phyloP scores from a whole-genome alignment of 1,139 yeast species.

The Entelexis paramagnoliae region DNA sequence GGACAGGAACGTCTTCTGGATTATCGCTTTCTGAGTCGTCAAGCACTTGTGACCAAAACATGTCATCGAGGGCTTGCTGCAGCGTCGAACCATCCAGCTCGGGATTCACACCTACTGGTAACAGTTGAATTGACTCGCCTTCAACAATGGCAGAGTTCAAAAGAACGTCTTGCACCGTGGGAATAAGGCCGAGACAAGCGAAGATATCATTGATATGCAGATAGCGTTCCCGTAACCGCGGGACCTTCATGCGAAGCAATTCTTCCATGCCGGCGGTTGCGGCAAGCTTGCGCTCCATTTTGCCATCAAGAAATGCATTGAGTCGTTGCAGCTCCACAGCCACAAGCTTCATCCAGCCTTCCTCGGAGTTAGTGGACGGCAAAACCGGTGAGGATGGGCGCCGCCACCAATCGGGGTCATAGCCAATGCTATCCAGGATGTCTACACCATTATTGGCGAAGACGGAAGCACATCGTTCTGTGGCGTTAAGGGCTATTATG shows the following conservation, averaged over 20 bases:
- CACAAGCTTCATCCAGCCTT: slow-evolving; percentile 8
- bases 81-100: slow-evolving; percentile 1
- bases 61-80: slow-evolving; percentile 9
- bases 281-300: slow-evolving; percentile 7
- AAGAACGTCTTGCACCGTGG: not conserved
- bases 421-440: slow-evolving; percentile 3
- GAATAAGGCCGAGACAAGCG: slow-evolving; percentile 3
- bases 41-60: slow-evolving; percentile 12
- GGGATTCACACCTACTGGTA: slow-evolving; percentile 10
- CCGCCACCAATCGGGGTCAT: slow-evolving; percentile 15
- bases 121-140: not conserved
- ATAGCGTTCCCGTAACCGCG: slow-evolving; percentile 2
- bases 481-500: slow-evolving; percentile 11
- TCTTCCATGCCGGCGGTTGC: slow-evolving; percentile 10
- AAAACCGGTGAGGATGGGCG: not conserved
- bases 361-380: not conserved
- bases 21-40: not conserved
- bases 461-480: not conserved
- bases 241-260: slow-evolving; percentile 7
- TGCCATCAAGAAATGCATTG: slow-evolving; percentile 11
- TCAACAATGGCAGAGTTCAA: slow-evolving; percentile 8
- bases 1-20: slow-evolving; percentile 7
- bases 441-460: slow-evolving; percentile 18
- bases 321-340: slow-evolving; percentile 13
- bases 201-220: not conserved